Conservation (phyloP, 179 eudicot genomes). For the Pouteria campechiana region DNA sequence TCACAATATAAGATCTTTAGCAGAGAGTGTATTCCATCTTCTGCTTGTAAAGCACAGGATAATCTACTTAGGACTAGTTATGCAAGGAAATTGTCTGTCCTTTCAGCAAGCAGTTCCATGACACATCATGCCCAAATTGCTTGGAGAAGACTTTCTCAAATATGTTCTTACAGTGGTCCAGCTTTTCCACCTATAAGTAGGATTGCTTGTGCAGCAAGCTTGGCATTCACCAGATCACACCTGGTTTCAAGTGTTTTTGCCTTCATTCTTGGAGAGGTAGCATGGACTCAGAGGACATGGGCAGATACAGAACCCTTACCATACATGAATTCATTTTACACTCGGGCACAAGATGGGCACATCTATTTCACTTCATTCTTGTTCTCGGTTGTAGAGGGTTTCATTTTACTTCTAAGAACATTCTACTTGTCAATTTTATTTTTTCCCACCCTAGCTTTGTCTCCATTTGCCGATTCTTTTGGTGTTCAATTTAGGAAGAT, state of each 20-base stretch:
- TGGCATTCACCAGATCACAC: constrained; percentile 70
- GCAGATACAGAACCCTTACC: constrained; percentile 44
- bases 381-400: constrained; percentile 37
- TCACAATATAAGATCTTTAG: constrained; percentile 11
- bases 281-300: constrained; percentile 29
- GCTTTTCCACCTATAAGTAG: constrained; percentile 30
- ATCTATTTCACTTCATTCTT: constrained; percentile 40
- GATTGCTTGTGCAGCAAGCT: constrained; percentile 68
- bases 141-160: constrained; percentile 48
- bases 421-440: constrained; percentile 58
- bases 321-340: constrained; percentile 37
- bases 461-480: constrained; percentile 79
- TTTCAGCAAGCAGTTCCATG: constrained; percentile 20
- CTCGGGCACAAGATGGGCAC: constrained; percentile 72
- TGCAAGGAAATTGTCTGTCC: constrained; percentile 15
- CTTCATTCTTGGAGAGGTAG: constrained; percentile 44
- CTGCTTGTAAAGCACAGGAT: constrained; percentile 12
- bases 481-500: constrained; percentile 50
- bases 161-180: constrained; percentile 24
- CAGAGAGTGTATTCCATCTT: constrained; percentile 7
- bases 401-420: constrained; percentile 65
- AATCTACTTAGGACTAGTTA: constrained; percentile 15
- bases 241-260: constrained; percentile 61
- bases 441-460: constrained; percentile 77
- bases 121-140: constrained; percentile 52